Evolutionary conservation across 768 basidiomycete genomes (phyloP), one percentile per base, ranked within the genome.

Genomic region (Rhodotorula diobovata): DNA sequence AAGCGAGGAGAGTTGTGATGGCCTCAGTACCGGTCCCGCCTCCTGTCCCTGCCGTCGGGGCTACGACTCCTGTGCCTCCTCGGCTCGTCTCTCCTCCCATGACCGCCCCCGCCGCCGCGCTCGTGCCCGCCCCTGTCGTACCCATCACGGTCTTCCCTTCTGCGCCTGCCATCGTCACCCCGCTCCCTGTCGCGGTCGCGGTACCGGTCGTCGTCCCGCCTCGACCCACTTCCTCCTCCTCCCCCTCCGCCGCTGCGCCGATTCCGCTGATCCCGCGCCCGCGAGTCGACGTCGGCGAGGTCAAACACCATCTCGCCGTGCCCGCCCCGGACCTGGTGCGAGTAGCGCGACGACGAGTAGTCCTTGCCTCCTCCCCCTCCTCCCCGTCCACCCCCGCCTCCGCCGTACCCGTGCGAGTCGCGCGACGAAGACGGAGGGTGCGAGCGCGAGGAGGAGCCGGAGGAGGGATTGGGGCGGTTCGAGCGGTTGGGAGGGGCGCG

Each of bases 401-500:
- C 71, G 35, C 76, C 64, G 23, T 78, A 73, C 15, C 66, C 45
- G 23, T 67, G 48, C 63, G 63, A 7, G 75, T 55, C 37, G 23
- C 59, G 35, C 28, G 59, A 53, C 30, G 58, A 53, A 8, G 53
- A 21, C 30, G 46, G 16, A 68, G 43, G 45, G 58, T 66, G 25
- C 61, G 46, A 37, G 20, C 45, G 61, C 25, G 63, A 65, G 23
- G 53, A 45, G 8, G 68, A 57, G 16, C 67, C 20, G 30, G 54
- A 34, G n/a, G 53, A 37, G 48, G 60, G 75, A 80, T 76, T 46
- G 70, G 58, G 28, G 74, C 86, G 81, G 76, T 84, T 85, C 66
- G 88, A 85, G 68, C 89, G 83, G 81, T 91, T 93, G 9, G 91
- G 78, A 6, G 76, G 78, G 1, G 76, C 64, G 21, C 71, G 68